A percentile compares a stretch with the other conserved stretches of the same genome.
Evolutionary conservation across 2,329 filamentous ascomycete species (phyloP).

Genomic region (Apiospora saccharicola): DNA sequence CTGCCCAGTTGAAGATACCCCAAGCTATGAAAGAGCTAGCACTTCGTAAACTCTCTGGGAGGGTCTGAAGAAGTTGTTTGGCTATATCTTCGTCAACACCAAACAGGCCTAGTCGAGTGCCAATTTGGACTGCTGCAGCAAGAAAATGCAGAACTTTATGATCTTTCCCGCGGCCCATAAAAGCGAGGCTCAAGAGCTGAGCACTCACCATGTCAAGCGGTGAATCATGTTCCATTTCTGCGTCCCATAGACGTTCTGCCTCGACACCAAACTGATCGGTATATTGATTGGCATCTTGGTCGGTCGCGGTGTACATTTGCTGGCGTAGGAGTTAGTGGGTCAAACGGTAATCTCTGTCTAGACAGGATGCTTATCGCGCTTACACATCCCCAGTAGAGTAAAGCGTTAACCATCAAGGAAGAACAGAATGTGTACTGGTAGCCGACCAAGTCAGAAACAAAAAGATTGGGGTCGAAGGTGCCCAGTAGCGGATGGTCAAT

Average conservation of each 20-base stretch:
- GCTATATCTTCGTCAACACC: constrained; percentile 24
- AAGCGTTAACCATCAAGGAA: constrained; percentile 43
- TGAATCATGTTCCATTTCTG: constrained; percentile 32
- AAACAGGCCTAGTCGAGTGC: constrained; percentile 41
- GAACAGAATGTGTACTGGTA: constrained; percentile 39
- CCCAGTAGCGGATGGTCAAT: constrained; percentile 49
- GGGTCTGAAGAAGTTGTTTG: constrained; percentile 15
- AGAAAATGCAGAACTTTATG: constrained; percentile 44
- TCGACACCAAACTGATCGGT: constrained; percentile 35
- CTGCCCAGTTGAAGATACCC: constrained; percentile 48
- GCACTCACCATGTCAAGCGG: constrained; percentile 40
- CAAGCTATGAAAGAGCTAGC: constrained; percentile 35
- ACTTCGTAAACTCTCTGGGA: constrained; percentile 27
- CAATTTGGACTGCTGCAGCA: constrained; percentile 40
- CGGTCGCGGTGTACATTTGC: constrained; percentile 46
- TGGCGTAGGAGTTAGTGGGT: constrained; percentile 27
- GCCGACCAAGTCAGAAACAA: constrained; percentile 43
- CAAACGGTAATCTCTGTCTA: neutral
- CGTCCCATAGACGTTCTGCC: constrained; percentile 38
- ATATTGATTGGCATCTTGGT: constrained; percentile 31
- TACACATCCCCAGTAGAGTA: constrained; percentile 45
- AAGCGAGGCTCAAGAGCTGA: constrained; percentile 43
- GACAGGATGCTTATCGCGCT: constrained; percentile 30
- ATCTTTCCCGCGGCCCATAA: constrained; percentile 44
- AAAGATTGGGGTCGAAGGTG: constrained; percentile 44